phyloP scores from a whole-genome alignment of 805 yeast species.

The Suhomyces sp. region DNA sequence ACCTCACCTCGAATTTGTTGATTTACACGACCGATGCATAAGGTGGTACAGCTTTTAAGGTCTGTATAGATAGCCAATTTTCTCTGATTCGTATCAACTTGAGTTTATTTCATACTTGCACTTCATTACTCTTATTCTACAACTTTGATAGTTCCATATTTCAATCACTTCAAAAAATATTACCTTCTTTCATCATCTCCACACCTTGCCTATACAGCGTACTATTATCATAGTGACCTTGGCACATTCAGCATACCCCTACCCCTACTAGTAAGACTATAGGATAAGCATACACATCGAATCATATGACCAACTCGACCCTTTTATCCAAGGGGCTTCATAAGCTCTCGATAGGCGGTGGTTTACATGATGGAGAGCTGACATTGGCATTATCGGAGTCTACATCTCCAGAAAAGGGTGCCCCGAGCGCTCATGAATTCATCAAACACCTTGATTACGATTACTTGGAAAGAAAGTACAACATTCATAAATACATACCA shows the following conservation, averaged over 20 bases:
- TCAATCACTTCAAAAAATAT: not conserved
- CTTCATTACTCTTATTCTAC: not conserved
- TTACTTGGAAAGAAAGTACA: slow-evolving; percentile 29
- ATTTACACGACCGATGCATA: not conserved
- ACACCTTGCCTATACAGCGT: not conserved
- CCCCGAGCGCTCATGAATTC: slow-evolving; percentile 14
- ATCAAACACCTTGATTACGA: slow-evolving; percentile 32
- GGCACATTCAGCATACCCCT: not conserved
- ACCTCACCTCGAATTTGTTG: not conserved
- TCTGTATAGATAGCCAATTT: not conserved
- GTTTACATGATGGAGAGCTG: not conserved
- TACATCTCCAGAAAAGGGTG: not conserved
- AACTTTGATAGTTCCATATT: not conserved
- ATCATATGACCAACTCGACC: slow-evolving; percentile 3
- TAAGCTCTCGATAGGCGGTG: slow-evolving; percentile 4
- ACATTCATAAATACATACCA: slow-evolving; percentile 39
- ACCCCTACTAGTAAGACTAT: not conserved
- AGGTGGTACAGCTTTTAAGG: not conserved
- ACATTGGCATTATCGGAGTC: not conserved
- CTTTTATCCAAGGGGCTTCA: slow-evolving; percentile 10
- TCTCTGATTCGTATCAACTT: not conserved
- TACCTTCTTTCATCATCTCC: not conserved
- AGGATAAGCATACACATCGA: not conserved
- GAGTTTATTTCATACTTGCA: not conserved
- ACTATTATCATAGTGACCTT: not conserved